Conservation (phyloP, 768 basidiomycete genomes). For the Boletus bicolor region DNA sequence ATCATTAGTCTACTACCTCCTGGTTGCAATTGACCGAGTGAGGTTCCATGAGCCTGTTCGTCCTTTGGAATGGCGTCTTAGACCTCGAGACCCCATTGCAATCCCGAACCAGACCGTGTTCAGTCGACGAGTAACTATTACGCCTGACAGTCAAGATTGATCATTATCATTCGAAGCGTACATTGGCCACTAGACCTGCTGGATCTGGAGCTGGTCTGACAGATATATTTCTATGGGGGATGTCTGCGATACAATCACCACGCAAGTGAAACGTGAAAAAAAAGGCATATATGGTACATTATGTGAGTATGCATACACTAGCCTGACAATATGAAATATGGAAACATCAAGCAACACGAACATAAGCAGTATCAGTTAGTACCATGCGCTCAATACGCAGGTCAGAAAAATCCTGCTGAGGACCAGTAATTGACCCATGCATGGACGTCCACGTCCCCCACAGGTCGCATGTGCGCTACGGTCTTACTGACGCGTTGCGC, state of each 20-base stretch:
- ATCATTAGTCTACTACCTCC: background rate
- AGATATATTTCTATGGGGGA: background rate
- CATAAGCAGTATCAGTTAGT: background rate
- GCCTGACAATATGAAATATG: background rate
- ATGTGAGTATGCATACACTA: background rate
- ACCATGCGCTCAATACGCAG: background rate
- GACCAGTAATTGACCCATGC: slow-evolving; percentile 23
- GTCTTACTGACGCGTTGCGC: slow-evolving; percentile 12
- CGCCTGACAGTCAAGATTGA: background rate
- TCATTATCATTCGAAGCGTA: background rate
- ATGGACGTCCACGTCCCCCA: slow-evolving; percentile 12
- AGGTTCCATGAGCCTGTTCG: background rate
- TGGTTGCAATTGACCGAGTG: background rate
- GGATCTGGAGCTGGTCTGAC: background rate
- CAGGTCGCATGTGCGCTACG: slow-evolving; percentile 10
- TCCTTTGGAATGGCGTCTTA: background rate
- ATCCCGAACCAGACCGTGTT: slow-evolving; percentile 11
- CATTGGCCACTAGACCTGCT: background rate
- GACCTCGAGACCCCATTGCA: background rate
- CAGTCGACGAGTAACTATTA: background rate
- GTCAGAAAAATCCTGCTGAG: slow-evolving; percentile 12
- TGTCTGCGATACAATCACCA: background rate
- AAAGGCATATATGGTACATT: background rate
- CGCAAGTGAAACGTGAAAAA: background rate
- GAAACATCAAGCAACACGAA: background rate